These are phyloP conservation scores for Diddensiella transvaalensis DNA, from an alignment of 805 yeast genomes.

Conservation along the genomic window DNA sequence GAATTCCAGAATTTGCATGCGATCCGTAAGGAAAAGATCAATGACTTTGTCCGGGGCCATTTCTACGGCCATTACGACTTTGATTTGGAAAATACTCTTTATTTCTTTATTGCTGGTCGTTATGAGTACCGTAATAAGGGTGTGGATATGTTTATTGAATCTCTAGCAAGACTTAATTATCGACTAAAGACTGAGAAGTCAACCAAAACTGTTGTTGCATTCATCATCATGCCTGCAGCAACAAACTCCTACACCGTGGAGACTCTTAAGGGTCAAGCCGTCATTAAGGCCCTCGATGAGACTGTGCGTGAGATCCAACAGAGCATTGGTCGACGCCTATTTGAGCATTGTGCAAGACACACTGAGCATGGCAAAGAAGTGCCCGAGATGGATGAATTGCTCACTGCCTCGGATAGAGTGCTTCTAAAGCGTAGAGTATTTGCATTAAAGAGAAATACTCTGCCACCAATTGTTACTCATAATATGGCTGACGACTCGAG, in stretches of 20 bases:
- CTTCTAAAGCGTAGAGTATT: conserved; percentile 86
- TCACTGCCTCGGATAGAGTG: conserved; percentile 84
- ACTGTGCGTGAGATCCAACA: conserved; percentile 86
- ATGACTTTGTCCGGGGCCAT: conserved; percentile 94
- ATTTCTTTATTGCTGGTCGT: conserved; percentile 95
- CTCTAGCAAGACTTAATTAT: conserved; percentile 88
- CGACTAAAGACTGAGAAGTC: conserved; percentile 76
- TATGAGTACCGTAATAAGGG: conserved; percentile 97
- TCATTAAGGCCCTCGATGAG: conserved; percentile 81
- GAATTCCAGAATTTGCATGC: conserved; percentile 98
- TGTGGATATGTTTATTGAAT: conserved; percentile 89
- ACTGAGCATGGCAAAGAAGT: conserved; percentile 58
- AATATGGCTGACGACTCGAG: conserved; percentile 89
- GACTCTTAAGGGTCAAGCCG: conserved; percentile 94
- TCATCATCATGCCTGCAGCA: conserved; percentile 96
- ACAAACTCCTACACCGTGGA: conserved; percentile 94
- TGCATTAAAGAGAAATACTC: conserved; percentile 81
- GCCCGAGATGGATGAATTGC: conserved; percentile 72
- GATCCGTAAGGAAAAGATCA: conserved; percentile 80
- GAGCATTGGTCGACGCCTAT: conserved; percentile 78
- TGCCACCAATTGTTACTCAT: conserved; percentile 96
- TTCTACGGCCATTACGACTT: conserved; percentile 96
- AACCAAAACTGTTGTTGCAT: conserved; percentile 91
- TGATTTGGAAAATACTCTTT: conserved; percentile 87
- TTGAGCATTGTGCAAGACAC: conserved; percentile 82